phyloP scores from a whole-genome alignment of 768 basidiomycete species.

The Tylopilus felleus region DNA sequence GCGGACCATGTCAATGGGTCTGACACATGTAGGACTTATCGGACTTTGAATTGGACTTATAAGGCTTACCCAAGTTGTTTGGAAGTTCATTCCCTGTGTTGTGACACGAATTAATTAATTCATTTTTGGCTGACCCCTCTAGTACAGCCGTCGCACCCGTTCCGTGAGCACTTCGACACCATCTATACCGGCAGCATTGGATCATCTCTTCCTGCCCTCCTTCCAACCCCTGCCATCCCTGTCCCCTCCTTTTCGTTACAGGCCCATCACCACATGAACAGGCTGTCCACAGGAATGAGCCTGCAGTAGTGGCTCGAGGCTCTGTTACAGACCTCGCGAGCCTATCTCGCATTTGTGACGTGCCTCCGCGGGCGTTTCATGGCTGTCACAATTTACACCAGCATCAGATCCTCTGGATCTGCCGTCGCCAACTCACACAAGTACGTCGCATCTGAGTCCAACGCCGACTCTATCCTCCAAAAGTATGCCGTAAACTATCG shows the following conservation, averaged over 20 bases:
- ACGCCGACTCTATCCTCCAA: slow-evolving; percentile 79
- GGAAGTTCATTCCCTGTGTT: too few relatives aligned
- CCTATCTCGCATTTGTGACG: slow-evolving; percentile 70
- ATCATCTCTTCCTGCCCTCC: slow-evolving; percentile 2
- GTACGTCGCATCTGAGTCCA: slow-evolving; percentile 75
- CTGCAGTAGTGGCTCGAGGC: slow-evolving; percentile 71
- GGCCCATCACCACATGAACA: slow-evolving; percentile 29
- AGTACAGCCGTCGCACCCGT: too few relatives aligned
- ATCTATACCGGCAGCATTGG: too few relatives aligned
- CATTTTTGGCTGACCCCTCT: too few relatives aligned
- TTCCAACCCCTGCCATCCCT: background rate
- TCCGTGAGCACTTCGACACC: too few relatives aligned
- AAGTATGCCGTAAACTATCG: slow-evolving; percentile 87
- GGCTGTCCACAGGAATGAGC: slow-evolving; percentile 43
- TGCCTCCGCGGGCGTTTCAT: slow-evolving; percentile 86
- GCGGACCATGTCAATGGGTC: too few relatives aligned
- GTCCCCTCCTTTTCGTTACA: background rate
- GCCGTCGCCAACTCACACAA: slow-evolving; percentile 94
- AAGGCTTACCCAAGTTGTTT: too few relatives aligned
- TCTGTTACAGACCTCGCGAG: slow-evolving; percentile 64
- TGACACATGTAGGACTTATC: too few relatives aligned
- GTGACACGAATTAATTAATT: too few relatives aligned
- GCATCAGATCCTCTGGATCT: slow-evolving; percentile 63
- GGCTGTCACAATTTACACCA: slow-evolving; percentile 78
- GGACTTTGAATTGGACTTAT: too few relatives aligned